These are phyloP conservation scores for Stenogyne calaminthoides DNA, from an alignment of 305 asterid species.

Conservation along the genomic window DNA sequence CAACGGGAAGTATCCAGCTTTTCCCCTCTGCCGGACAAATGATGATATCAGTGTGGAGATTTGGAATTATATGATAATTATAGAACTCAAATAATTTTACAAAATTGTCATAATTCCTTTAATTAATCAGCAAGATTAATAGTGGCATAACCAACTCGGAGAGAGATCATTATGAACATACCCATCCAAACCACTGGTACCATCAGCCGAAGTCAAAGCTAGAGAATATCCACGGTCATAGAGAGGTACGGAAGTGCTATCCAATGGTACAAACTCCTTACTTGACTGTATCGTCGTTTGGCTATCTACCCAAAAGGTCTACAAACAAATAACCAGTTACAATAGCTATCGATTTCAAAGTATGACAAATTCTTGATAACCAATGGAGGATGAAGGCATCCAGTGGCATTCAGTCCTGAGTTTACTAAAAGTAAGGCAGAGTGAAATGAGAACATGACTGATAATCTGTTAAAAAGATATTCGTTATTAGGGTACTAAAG, in stretches of 20 bases:
- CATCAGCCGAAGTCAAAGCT: constrained; percentile 74
- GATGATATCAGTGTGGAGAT: constrained; percentile 26
- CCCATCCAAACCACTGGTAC: constrained; percentile 68
- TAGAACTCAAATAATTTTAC: background rate
- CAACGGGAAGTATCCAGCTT: constrained; percentile 72
- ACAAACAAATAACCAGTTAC: constrained; percentile 31
- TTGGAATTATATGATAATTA: constrained; percentile 5
- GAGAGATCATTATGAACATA: constrained; percentile 34
- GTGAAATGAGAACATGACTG: constrained; percentile 6
- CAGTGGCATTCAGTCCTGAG: background rate
- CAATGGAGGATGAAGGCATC: constrained; percentile 13
- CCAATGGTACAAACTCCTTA: constrained; percentile 62
- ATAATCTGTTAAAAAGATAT: background rate
- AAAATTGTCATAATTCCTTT: background rate
- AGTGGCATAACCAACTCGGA: constrained; percentile 22
- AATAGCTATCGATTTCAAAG: constrained; percentile 9
- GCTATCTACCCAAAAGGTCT: constrained; percentile 87
- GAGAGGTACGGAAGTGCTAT: constrained; percentile 73
- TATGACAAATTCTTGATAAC: constrained; percentile 14
- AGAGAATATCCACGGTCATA: constrained; percentile 91
- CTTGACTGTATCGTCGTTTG: constrained; percentile 41
- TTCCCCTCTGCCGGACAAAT: constrained; percentile 53
- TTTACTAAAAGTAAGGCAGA: constrained; percentile 12
- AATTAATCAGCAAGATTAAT: background rate
- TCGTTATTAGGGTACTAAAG: background rate